A percentile compares a stretch with the other conserved stretches of the same genome.
These are phyloP conservation scores for Phymatotrichopsis omnivora DNA, from an alignment of 2,329 filamentous ascomycete genomes.

Conservation along the genomic window DNA sequence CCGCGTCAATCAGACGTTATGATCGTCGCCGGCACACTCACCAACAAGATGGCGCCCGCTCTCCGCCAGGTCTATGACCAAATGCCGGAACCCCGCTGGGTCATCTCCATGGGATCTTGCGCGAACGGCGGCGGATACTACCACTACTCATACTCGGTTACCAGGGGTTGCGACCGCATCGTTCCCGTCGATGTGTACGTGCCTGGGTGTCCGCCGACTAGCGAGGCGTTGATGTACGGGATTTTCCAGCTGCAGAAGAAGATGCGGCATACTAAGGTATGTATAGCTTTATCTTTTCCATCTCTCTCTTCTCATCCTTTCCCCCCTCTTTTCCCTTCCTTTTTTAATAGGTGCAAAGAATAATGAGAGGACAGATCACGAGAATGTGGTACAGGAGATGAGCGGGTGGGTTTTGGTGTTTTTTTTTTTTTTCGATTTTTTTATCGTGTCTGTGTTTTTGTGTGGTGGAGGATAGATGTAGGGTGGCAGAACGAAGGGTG, in stretches of 20 bases:
- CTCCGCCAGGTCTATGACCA: slow-evolving; percentile 88
- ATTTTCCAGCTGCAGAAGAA: slow-evolving; percentile 70
- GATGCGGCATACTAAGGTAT: slow-evolving; percentile 48
- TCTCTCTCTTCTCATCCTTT: background rate
- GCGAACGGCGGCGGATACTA: slow-evolving; percentile 81
- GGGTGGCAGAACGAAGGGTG: background rate
- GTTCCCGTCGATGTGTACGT: slow-evolving; percentile 74
- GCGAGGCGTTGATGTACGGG: slow-evolving; percentile 55
- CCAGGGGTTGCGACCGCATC: slow-evolving; percentile 64
- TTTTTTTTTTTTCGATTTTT: background rate
- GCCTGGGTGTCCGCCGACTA: slow-evolving; percentile 58
- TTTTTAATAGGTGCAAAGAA: background rate
- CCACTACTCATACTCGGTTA: slow-evolving; percentile 73
- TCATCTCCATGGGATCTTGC: slow-evolving; percentile 70
- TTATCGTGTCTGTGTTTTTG: background rate
- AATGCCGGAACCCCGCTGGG: slow-evolving; percentile 84
- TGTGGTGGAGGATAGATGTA: background rate
- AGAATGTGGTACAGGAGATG: slow-evolving; percentile 43
- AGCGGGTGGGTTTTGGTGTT: too few relatives aligned
- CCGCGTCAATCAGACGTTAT: slow-evolving; percentile 84
- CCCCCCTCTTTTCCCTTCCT: background rate
- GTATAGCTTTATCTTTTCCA: slow-evolving; percentile 4
- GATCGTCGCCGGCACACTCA: slow-evolving; percentile 86
- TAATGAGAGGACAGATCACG: slow-evolving; percentile 28
- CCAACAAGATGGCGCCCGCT: slow-evolving; percentile 93